These are phyloP conservation scores for Suillus paluster DNA, from an alignment of 768 basidiomycete genomes.

Conservation along the genomic window DNA sequence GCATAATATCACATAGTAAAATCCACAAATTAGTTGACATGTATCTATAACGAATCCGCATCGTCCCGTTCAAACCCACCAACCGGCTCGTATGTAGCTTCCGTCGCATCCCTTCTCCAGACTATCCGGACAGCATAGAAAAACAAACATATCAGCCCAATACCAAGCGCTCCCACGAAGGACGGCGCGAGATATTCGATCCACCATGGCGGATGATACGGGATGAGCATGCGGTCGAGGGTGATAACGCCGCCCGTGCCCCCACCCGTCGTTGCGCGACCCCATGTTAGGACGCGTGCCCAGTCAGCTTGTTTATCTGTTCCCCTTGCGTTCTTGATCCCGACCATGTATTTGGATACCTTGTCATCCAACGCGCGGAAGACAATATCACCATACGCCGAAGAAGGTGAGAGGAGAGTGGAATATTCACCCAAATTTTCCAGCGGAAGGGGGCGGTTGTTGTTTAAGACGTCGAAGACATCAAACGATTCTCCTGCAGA, in stretches of 20 bases:
- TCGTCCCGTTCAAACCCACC: conserved; percentile 76
- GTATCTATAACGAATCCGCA: conserved; percentile 30
- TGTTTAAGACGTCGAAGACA: conserved; percentile 48
- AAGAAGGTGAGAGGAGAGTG: conserved; percentile 71
- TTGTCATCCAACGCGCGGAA: conserved; percentile 61
- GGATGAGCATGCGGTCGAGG: conserved; percentile 82
- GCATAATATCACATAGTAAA: conserved; percentile 18
- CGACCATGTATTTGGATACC: conserved; percentile 56
- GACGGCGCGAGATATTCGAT: conserved; percentile 71
- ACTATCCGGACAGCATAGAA: conserved; percentile 72
- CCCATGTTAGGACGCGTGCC: conserved; percentile 72
- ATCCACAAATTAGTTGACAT: conserved; percentile 21
- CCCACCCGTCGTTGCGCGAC: conserved; percentile 71
- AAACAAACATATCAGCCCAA: conserved; percentile 65
- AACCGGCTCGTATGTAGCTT: conserved; percentile 89
- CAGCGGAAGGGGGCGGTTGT: conserved; percentile 74
- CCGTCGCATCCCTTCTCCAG: conserved; percentile 77
- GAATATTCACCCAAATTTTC: conserved; percentile 73
- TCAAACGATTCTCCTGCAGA: conserved; percentile 26
- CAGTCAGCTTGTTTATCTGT: conserved; percentile 65
- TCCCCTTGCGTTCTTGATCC: conserved; percentile 75
- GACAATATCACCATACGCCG: conserved; percentile 81
- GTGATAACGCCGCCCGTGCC: conserved; percentile 88
- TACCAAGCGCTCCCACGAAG: conserved; percentile 61
- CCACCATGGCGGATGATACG: conserved; percentile 90